Evolutionary conservation across 257 asterid species (phyloP), one percentile per base, ranked within the genome.

Genomic region (Solanum phureja): DNA sequence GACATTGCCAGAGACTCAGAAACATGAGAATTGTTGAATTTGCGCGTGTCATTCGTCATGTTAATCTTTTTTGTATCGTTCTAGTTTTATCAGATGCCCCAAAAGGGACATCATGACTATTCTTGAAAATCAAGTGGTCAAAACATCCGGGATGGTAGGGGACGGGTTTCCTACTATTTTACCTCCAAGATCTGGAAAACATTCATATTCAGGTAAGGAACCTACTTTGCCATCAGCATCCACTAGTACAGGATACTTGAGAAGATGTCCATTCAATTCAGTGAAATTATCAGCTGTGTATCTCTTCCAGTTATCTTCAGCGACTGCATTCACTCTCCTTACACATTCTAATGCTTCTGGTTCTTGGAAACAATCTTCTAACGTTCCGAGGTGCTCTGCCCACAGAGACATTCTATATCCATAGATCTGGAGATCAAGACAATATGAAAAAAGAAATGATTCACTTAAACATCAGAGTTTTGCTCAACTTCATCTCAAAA

Each of bases 361-460:
- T 88, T 92, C 94, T 14, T 90, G 42, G 72, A 92, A 96, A 92
- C 93, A 83, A 29, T 90, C 75, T 87, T 94, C 96, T 3, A 91
- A 46, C 85, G 44, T 79, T 56, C 96, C 99, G 72, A 94, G 95
- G 91, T 96, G 99, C 89, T 96, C 99, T 7, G 95, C 94, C 98
- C 99, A 96, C 87, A 96, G 89, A 9, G 99, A 94, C 94, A 91
- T 93, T 90, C 99, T 90, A 82, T 95, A 96, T 29, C 99, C 98
- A 35, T 94, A 94, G 31, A 96, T 75, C 99, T 96, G 94, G 83
- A 86, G 66, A 71, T 72, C 13, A 46, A 44, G 68, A 49, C 42
- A 33, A 86, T 2, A 46, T 11, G 46, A 72, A 72, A 72, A 74
- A 86, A 34, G n/a, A 86, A 68, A 60, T 46, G 81, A 72, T 14